Conservation (phyloP, 495 filamentous ascomycete genomes). For the Penicillium pulvis region DNA sequence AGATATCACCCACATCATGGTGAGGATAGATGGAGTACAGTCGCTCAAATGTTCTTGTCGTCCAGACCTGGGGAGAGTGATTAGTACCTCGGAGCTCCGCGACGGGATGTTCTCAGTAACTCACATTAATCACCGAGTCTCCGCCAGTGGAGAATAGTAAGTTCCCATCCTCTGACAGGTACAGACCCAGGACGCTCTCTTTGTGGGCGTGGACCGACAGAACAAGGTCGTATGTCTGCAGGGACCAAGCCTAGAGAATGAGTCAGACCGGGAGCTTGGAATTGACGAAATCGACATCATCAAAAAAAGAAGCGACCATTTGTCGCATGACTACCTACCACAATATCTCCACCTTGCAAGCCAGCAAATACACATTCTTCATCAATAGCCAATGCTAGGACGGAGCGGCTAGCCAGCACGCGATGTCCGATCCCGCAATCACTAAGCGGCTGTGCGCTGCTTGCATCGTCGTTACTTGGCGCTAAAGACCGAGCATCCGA, state of each 20-base stretch:
- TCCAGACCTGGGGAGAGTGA: constrained; percentile 60
- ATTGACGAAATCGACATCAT: neutral
- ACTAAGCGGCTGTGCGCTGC: constrained; percentile 19
- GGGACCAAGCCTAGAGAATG: constrained; percentile 67
- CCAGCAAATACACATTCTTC: constrained; percentile 67
- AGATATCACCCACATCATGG: constrained; percentile 95
- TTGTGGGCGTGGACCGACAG: constrained; percentile 80
- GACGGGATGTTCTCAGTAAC: constrained; percentile 16
- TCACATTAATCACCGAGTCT: constrained; percentile 89
- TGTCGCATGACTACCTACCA: constrained; percentile 48
- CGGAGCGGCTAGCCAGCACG: constrained; percentile 48
- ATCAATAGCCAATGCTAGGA: constrained; percentile 49
- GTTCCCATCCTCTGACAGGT: constrained; percentile 68
- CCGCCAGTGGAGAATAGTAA: constrained; percentile 91
- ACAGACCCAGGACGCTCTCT: constrained; percentile 85
- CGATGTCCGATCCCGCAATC: constrained; percentile 51
- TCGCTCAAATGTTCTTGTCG: constrained; percentile 59
- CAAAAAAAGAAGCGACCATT: neutral
- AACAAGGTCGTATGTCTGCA: constrained; percentile 80
- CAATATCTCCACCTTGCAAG: constrained; percentile 87
- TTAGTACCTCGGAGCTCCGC: constrained; percentile 2
- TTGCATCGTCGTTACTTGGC: constrained; percentile 11
- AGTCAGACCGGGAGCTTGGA: constrained; percentile 9
- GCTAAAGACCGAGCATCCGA: constrained; percentile 34
- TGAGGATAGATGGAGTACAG: constrained; percentile 90